Conservation (phyloP, 306 rosid genomes). For the Fagus crenata region DNA sequence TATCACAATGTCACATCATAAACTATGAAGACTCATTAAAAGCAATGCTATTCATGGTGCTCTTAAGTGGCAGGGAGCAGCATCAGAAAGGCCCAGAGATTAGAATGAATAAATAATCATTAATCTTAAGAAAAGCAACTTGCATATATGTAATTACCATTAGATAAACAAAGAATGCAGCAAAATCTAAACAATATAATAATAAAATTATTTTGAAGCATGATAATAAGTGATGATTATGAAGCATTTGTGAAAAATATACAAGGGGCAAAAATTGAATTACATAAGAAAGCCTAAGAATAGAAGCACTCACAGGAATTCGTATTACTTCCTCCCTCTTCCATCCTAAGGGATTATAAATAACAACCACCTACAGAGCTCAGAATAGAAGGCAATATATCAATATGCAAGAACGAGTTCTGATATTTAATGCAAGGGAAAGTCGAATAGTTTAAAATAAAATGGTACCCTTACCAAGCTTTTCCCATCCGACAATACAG, state of each 20-base stretch:
- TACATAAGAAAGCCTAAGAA: neutral
- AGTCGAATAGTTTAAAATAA: slow-evolving; percentile 9
- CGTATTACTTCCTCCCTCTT: slow-evolving; percentile 70
- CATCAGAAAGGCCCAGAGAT: neutral
- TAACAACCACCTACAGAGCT: slow-evolving; percentile 53
- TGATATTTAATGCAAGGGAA: slow-evolving; percentile 2
- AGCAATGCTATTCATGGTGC: neutral
- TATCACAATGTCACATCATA: neutral
- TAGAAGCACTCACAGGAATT: slow-evolving; percentile 70
- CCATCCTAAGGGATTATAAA: slow-evolving; percentile 87
- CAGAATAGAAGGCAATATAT: slow-evolving; percentile 8
- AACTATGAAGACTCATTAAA: neutral
- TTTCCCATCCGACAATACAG: slow-evolving; percentile 59
- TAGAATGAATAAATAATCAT: neutral
- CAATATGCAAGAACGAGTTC: neutral
- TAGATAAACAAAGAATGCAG: neutral
- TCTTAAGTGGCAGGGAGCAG: neutral
- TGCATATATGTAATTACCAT: neutral
- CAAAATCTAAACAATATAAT: neutral
- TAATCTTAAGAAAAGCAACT: neutral
- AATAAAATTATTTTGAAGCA: neutral
- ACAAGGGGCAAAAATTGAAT: neutral
- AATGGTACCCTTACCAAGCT: slow-evolving; percentile 54
- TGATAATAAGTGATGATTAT: slow-evolving; percentile 13
- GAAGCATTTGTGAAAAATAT: neutral